A percentile compares a stretch with the other conserved stretches of the same genome.
These are phyloP conservation scores for Chernovozyma aurita DNA, from an alignment of 1,139 yeast species.

Conservation along the genomic window DNA sequence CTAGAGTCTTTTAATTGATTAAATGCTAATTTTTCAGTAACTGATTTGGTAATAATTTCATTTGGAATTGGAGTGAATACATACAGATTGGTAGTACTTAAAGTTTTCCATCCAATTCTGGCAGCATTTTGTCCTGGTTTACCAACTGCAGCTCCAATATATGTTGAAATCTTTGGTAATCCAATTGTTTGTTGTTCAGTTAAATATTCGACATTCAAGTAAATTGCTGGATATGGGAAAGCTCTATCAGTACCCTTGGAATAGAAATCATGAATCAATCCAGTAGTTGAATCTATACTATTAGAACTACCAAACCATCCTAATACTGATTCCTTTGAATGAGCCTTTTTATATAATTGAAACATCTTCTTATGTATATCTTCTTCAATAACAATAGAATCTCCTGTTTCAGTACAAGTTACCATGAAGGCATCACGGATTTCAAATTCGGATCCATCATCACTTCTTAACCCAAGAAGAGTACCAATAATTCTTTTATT, in stretches of 20 bases:
- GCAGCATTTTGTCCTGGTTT: slow-evolving; percentile 31
- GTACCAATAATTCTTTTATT: slow-evolving; percentile 76
- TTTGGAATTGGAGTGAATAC: slow-evolving; percentile 78
- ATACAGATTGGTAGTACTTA: slow-evolving; percentile 41
- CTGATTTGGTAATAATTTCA: slow-evolving; percentile 54
- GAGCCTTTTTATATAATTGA: slow-evolving; percentile 72
- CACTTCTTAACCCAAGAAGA: slow-evolving; percentile 75
- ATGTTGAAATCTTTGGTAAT: slow-evolving; percentile 53
- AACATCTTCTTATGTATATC: slow-evolving; percentile 68
- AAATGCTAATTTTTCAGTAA: slow-evolving; percentile 55
- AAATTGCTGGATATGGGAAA: slow-evolving; percentile 74
- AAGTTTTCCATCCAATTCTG: slow-evolving; percentile 45
- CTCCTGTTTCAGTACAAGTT: slow-evolving; percentile 76
- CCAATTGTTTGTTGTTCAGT: slow-evolving; percentile 28
- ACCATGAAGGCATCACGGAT: slow-evolving; percentile 77
- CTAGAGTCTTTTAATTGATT: slow-evolving; percentile 29
- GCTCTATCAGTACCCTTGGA: slow-evolving; percentile 67
- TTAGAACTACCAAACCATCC: slow-evolving; percentile 85
- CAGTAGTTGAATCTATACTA: slow-evolving; percentile 68
- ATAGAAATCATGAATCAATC: slow-evolving; percentile 83
- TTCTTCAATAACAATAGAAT: slow-evolving; percentile 70
- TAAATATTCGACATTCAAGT: slow-evolving; percentile 54
- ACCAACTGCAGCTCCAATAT: slow-evolving; percentile 76
- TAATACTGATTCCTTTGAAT: slow-evolving; percentile 73
- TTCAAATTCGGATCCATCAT: slow-evolving; percentile 78